Evolutionary conservation across 139 green algal genomes (phyloP), one percentile per base, ranked within the genome.

Genomic region (Picochlorum sp.): DNA sequence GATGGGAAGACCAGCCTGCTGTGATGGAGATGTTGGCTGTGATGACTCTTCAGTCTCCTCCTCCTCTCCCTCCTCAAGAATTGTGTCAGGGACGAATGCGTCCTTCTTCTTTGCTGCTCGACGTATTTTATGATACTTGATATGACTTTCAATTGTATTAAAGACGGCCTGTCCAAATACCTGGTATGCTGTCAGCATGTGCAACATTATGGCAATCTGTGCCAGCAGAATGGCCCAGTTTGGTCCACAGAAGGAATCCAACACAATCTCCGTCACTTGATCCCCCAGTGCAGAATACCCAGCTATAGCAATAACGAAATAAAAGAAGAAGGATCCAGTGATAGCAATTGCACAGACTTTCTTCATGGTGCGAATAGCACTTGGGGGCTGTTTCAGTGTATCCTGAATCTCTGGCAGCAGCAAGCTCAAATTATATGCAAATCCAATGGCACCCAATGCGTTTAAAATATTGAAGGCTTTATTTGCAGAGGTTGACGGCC

Each of bases 361-460:
- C 20, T 58, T 56, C 74, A 80, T 80, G 2, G 18, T 44, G 1
- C 47, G 56, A 8, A 23, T 28, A 7, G 64, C 49, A 41, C 15
- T 24, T 52, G 68, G 56, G 7, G 70, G 57, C 34, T 73, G 44
- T 3, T 49, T 62, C 15, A 80, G 49, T 1, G 74, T 80, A 45
- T 78, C 74, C 49, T 80, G 71, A 34, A 80, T 80, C 58, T 80
- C 74, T 9, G 78, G 59, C 2, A 78, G 58, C 23, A 80, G 63
- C 26, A 76, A 6, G 0, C 37, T 65, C 23, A 64, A 65, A 44
- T 62, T 66, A 58, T 82, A 81, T 2, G 77, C 66, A 80, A 83
- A 77, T 11, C 65, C 52, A 16, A 84, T 64, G 3, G 72, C 74
- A 9, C 73, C 76, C 15, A 85, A 47, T 3, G 79, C 62, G 32